Base-by-base conservation (phyloP, 345 rosid species). In the Diplotaxis tenuifolia region DNA sequence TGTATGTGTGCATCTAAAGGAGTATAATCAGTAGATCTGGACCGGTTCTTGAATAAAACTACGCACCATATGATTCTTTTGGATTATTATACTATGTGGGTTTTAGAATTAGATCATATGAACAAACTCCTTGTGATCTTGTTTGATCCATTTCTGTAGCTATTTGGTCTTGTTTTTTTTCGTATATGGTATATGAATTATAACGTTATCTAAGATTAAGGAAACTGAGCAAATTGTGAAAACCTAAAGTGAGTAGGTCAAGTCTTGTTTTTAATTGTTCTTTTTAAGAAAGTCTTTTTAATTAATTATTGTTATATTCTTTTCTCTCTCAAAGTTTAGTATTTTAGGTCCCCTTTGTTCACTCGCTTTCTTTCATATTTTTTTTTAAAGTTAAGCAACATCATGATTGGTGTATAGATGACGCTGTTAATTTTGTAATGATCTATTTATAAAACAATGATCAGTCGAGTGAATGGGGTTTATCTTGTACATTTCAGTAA, bases 161-260 rank as follows among this genome's bases (percentile, higher is more conserved):
- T 23, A 6, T 59, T n/a, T 12, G 12, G 4, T 28, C 42, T 58
- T 66, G n/a, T 7, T 31, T 67, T 67, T 9, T 32, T 28, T 9
- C 11, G 4, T 45, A 45, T 45, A 45, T 47, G 5, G 22, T 27
- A 3, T 65, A 50, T 15, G 15, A 38, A 58, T 23, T 22, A n/a
- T 60, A 75, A 40, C 56, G 57, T 75, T 57, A 25, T 62, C n/a
- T 42, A 16, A 36, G 70, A 69, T 69, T 53, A 62, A 42, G 60
- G 57, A 69, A 75, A 62, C 75, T 69, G 66, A 62, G 65, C 66
- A 69, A 68, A 73, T 50, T 28, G 9, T 28, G 38, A 68, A 72
- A 72, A 29, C 65, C 25, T 22, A 56, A 74, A 70, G 75, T 63
- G 52, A 69, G 40, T 62, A 75, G 79, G 71, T 76, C 58, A 70